Evolutionary conservation across 2,329 filamentous ascomycete species (phyloP).

Genomic region (Apiospora arundinis): DNA sequence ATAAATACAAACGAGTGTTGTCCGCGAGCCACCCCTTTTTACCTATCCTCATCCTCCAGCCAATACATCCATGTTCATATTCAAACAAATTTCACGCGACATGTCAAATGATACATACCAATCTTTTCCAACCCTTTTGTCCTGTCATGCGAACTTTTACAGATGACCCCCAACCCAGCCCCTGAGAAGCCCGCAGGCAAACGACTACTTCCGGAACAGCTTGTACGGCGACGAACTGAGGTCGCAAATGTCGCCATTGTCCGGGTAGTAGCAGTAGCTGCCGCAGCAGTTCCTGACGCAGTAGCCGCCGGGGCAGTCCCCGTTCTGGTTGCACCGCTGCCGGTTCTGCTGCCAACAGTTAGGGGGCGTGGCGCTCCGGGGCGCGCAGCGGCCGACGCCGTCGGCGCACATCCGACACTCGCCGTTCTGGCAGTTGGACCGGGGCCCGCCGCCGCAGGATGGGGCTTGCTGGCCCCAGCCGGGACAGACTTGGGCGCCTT

Average conservation of each 20-base stretch:
- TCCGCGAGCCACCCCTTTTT: neutral
- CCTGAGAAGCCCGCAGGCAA: neutral
- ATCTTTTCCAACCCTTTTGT: neutral
- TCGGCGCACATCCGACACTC: neutral
- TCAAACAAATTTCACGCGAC: neutral
- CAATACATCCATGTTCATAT: no score
- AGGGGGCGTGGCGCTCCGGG: neutral
- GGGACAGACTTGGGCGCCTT: neutral
- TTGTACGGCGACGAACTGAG: neutral
- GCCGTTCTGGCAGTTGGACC: neutral
- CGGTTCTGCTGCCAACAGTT: neutral
- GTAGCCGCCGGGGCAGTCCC: neutral
- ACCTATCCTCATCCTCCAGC: no score
- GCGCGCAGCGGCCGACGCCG: neutral
- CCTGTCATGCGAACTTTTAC: neutral
- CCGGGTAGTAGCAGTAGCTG: neutral
- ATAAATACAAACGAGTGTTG: neutral
- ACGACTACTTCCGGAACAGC: neutral
- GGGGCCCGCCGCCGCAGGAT: neutral
- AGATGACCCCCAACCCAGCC: neutral
- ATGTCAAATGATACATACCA: neutral
- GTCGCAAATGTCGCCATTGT: slow-evolving; percentile 3
- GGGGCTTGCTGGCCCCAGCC: neutral
- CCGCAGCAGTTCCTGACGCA: slow-evolving; percentile 3
- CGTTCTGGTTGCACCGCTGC: neutral